Base-by-base conservation (phyloP, 2,329 filamentous ascomycete genomes). In the Penicillium sp. region DNA sequence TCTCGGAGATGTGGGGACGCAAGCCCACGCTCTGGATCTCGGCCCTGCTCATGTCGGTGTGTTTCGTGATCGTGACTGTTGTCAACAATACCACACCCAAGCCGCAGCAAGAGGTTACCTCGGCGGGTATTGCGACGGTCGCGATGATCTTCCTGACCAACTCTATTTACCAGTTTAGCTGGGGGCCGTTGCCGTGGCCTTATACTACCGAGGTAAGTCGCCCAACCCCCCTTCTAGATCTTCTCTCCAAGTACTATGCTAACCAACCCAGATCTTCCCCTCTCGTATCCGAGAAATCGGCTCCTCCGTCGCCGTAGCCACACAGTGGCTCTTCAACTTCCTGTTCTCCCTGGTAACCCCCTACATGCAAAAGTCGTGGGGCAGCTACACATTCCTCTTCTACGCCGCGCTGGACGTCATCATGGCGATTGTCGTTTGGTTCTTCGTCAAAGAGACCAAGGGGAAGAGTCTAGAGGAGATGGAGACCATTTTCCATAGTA, bases 31-130 rank as follows among this genome's bases (percentile, higher is more conserved):
- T 85, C 1, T 74, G 83, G 7, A 69, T 71, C 4, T 81, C 81
- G 1, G 78, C 81, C 0, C 75, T 79, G 25, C 72, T 80, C 37
- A 84, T 84, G 82, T 80, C 78, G 11, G 64, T 68, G 2, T 82
- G 80, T 63, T 83, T 84, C 80, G 76, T 84, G 54, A 80, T 83
- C 50, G 78, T 83, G 14, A 78, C 78, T 1, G 71, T 79, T 8
- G 71, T 84, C 6, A 77, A 80, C 25, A 76, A 77, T 22, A 78
- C 73, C 1, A 75, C 79, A 49, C 80, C 80, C 1, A 56, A 47
- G 35, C 76, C 77, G 0, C 63, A 75, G 22, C 52, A 68, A 5
- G 67, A 72, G 2, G 61, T 76, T 1, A 75, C 80, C 0, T 52
- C 67, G 4, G 61, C 72, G 5, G 77, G 79, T 3, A 78, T 81